phyloP scores from a whole-genome alignment of 164 flowering plant genomes.

The Liquidambar formosana region DNA sequence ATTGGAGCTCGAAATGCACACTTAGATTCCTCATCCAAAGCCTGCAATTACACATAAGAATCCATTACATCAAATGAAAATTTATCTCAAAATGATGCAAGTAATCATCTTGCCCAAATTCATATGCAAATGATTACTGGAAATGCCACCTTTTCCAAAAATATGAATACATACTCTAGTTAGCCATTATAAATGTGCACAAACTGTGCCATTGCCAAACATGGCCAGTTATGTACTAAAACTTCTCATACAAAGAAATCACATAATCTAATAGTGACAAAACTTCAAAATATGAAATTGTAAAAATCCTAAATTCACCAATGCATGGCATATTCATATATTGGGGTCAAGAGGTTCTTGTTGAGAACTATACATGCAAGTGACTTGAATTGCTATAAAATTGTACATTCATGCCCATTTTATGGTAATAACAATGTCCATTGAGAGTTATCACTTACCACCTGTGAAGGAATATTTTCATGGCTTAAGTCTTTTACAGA shows the following conservation, averaged over 20 bases:
- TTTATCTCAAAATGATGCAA: slow-evolving; percentile 4
- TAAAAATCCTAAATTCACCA: too few species aligned
- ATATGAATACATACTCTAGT: not conserved
- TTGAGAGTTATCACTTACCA: slow-evolving; percentile 9
- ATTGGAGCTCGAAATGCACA: slow-evolving; percentile 50
- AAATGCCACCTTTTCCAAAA: not conserved
- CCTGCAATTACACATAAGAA: slow-evolving; percentile 33
- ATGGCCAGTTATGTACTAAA: not conserved
- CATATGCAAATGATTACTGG: not conserved
- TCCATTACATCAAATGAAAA: not conserved
- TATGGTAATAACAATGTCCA: not conserved
- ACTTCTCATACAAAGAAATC: too few species aligned
- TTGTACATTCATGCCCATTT: not conserved
- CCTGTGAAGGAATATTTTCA: slow-evolving; percentile 14
- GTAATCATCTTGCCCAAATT: not conserved
- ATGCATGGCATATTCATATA: too few species aligned
- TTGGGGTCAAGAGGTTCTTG: not conserved
- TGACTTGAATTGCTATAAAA: not conserved
- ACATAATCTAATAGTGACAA: too few species aligned
- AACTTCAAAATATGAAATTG: too few species aligned
- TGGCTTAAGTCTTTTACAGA: slow-evolving; percentile 10
- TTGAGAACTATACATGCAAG: not conserved
- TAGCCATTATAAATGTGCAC: not conserved
- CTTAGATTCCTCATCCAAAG: slow-evolving; percentile 27
- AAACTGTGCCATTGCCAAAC: not conserved